Conservation (phyloP, 2,329 filamentous ascomycete species). For the Phoma sp. region DNA sequence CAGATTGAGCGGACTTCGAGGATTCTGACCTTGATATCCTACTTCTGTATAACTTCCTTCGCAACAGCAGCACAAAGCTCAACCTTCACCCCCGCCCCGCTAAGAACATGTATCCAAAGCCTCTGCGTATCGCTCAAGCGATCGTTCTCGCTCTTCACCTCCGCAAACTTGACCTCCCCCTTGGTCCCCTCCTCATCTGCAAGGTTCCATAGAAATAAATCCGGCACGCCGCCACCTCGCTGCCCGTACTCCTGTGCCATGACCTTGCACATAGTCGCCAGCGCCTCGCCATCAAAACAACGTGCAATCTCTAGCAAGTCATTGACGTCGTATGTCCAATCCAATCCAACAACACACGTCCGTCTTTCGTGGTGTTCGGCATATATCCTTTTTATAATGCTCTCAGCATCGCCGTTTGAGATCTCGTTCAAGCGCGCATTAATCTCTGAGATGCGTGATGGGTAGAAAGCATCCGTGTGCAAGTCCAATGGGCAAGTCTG, state of each 20-base stretch:
- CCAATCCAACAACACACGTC: conserved; percentile 88
- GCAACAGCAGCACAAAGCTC: conserved; percentile 77
- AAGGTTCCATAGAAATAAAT: conserved; percentile 85
- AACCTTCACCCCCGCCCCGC: conserved; percentile 82
- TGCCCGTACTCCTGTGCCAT: conserved; percentile 94
- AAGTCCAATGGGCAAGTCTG: conserved; percentile 94
- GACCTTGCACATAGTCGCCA: conserved; percentile 88
- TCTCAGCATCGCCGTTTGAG: conserved; percentile 77
- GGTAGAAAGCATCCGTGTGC: conserved; percentile 91
- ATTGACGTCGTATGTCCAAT: conserved; percentile 84
- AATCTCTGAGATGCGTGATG: conserved; percentile 85
- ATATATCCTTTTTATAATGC: conserved; percentile 73
- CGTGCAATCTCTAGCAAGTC: conserved; percentile 80
- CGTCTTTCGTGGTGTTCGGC: conserved; percentile 70
- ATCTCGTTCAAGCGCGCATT: conserved; percentile 87
- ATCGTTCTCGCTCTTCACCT: conserved; percentile 74
- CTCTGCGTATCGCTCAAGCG: conserved; percentile 93
- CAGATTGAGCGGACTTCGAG: too few relatives aligned
- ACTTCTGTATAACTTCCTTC: conserved; percentile 55
- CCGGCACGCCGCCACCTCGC: conserved; percentile 86
- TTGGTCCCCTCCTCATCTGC: conserved; percentile 40
- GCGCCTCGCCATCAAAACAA: conserved; percentile 80
- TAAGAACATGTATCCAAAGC: conserved; percentile 94
- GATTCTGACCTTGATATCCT: too few relatives aligned
- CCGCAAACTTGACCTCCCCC: conserved; percentile 75